Evolutionary conservation across 306 rosid species (phyloP), one percentile per base, ranked within the genome.

Genomic region (Casuarina equisetifolia): DNA sequence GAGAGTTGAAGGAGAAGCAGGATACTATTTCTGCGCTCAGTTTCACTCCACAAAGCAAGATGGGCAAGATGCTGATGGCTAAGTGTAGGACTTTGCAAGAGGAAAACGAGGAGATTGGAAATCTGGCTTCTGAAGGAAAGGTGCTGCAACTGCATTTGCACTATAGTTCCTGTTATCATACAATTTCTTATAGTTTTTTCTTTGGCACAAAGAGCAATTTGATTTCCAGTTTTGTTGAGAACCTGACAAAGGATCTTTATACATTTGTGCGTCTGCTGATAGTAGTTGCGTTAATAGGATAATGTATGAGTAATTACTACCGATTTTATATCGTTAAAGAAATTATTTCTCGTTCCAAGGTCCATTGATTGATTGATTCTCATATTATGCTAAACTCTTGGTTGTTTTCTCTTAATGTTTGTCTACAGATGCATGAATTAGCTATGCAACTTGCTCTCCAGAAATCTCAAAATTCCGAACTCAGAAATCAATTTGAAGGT

Each of bases 91-190:
- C 97, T 32, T 85, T 94, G 81, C 98, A 94, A 83, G 97, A 90
- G 86, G 98, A 94, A 90, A 94, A 94, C 79, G 97, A 94, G 77
- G 98, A 94, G 88, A 92, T 94, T 52, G 98, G 98, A 80, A 91
- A 88, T 81, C 97, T 89, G 82, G 98, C 98, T 84, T 85, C 97
- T 20, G 98, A 94, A 87, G 98, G 92, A 71, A 94, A 94, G 98
- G 98, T 94, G 73, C 74, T 38, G 39, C 45, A 44, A 42, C 73
- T 62, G 43, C 38, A 45, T 79, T 71, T 81, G 53, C 75, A 20
- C 64, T 38, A 25, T 57, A 54, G 76, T 70, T 50, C 64, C 32
- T 77, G 39, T 52, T 67, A 53, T 72, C 32, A 1, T 10, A n/a
- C 51, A 17, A 16, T 48, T 69, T 42, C 3, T 73, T 35, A 35